A percentile compares a stretch with the other conserved stretches of the same genome.
Evolutionary conservation across 2,329 filamentous ascomycete species (phyloP).

Genomic region (Cytospora schulzeri): DNA sequence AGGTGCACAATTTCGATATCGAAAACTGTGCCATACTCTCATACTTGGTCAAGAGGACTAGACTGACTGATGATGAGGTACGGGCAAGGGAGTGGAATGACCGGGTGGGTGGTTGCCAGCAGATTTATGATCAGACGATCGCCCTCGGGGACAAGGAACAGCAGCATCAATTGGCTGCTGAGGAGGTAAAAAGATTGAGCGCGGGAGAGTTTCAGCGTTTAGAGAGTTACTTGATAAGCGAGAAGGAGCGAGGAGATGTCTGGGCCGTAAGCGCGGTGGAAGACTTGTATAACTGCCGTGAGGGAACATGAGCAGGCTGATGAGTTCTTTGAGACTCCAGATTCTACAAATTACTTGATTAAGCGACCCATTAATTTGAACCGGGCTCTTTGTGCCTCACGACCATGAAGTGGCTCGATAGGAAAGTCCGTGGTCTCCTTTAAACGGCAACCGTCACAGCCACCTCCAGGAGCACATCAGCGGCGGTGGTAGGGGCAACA

Average conservation of each 20-base stretch:
- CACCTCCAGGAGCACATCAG: not conserved
- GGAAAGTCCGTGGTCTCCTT: not conserved
- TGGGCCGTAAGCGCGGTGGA: too few species aligned
- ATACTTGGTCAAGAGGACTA: conserved; percentile 13
- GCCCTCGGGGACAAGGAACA: conserved; percentile 11
- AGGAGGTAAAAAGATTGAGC: not conserved
- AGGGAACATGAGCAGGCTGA: too few species aligned
- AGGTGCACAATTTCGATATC: conserved; percentile 3
- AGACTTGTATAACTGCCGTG: too few species aligned
- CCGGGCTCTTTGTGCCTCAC: not conserved
- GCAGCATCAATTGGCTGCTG: not conserved
- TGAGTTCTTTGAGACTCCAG: not conserved
- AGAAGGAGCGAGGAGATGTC: too few species aligned
- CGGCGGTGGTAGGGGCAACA: conserved; percentile 4
- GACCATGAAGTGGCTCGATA: not conserved
- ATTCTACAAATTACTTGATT: not conserved
- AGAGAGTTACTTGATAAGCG: too few species aligned
- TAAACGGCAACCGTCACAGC: not conserved
- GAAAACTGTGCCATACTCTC: conserved; percentile 22
- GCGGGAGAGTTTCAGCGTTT: not conserved
- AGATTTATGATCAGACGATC: not conserved
- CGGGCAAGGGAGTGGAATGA: not conserved
- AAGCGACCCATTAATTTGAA: not conserved
- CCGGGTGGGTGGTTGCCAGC: not conserved
- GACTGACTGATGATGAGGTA: not conserved